Conservation (phyloP, 2,329 filamentous ascomycete genomes). For the Alternaria triticimaculans region DNA sequence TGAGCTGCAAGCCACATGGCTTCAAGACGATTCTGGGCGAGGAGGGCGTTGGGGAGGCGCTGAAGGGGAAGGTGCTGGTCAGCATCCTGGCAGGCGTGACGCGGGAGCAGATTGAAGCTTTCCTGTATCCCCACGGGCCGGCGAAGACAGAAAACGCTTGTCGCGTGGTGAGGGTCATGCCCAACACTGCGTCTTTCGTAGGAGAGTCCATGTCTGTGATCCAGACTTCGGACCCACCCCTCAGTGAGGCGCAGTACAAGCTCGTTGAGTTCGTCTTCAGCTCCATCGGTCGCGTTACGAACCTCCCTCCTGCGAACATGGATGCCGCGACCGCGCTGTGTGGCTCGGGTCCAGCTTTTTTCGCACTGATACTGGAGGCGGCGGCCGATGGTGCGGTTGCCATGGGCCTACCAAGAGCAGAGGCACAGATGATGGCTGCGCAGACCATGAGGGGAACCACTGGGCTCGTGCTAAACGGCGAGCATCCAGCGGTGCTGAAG, state of each 20-base stretch:
- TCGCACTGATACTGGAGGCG: conserved; percentile 76
- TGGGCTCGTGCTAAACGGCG: conserved; percentile 70
- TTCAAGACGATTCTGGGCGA: conserved; percentile 71
- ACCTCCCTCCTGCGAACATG: conserved; percentile 71
- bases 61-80: conserved; percentile 81
- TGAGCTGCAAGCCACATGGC: conserved; percentile 82
- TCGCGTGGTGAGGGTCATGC: conserved; percentile 79
- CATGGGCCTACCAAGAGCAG: conserved; percentile 75
- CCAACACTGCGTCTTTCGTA: conserved; percentile 81
- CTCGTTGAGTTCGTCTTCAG: conserved; percentile 80
- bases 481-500: conserved; percentile 75
- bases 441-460: conserved; percentile 80
- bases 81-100: conserved; percentile 81
- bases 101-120: conserved; percentile 69
- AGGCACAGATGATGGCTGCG: conserved; percentile 78
- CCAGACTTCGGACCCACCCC: conserved; percentile 65
- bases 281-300: conserved; percentile 73
- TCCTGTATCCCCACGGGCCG: conserved; percentile 63
- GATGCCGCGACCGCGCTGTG: conserved; percentile 76
- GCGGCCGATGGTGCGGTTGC: conserved; percentile 79
- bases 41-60: conserved; percentile 72
- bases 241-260: conserved; percentile 59
- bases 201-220: conserved; percentile 83
- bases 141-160: conserved; percentile 56
- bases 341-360: conserved; percentile 78